phyloP scores from a whole-genome alignment of 2,329 filamentous ascomycete species.

The Apiospora hydei region DNA sequence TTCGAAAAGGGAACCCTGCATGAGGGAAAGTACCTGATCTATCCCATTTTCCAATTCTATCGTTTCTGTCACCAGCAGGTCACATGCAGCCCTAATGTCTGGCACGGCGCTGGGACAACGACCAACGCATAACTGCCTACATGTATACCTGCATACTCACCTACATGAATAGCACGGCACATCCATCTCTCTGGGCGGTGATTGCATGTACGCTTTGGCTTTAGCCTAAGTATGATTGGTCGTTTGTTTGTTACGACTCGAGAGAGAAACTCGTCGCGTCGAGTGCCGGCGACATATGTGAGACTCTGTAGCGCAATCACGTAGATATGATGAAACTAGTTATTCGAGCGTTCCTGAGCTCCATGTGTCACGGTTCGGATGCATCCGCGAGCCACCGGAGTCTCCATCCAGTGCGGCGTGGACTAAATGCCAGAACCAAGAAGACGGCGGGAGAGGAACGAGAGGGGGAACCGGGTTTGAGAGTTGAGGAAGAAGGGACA shows the following conservation, averaged over 20 bases:
- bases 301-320: conserved; percentile 10
- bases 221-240: neutral
- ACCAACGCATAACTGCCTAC: neutral
- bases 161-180: neutral
- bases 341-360: neutral
- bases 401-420: neutral
- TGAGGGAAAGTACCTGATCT: neutral
- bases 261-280: neutral
- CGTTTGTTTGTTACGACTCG: neutral
- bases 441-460: neutral
- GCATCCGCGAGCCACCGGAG: neutral
- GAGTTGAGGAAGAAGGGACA: neutral
- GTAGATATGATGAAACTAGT: neutral
- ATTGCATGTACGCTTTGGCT: neutral
- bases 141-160: neutral
- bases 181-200: neutral
- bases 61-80: neutral
- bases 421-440: neutral
- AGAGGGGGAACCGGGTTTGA: neutral
- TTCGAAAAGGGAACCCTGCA: neutral
- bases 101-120: neutral
- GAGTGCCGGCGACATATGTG: neutral
- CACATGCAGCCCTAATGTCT: conserved; percentile 11
- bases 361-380: neutral
- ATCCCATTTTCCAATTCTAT: neutral